phyloP scores from a whole-genome alignment of 306 rosid genomes.

The Medicago arabica region DNA sequence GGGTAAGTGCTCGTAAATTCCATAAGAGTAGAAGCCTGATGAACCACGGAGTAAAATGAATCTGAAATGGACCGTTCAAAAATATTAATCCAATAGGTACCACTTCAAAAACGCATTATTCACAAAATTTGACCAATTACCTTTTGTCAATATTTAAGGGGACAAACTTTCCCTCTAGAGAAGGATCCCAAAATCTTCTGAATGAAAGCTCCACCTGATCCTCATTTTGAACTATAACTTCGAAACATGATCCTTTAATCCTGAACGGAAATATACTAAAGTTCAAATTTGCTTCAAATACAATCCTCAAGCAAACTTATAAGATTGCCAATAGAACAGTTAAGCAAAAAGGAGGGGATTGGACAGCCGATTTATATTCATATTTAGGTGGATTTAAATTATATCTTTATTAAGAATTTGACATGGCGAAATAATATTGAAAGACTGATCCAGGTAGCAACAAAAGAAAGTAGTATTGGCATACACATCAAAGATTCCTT shows the following conservation, averaged over 20 bases:
- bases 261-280: constrained; percentile 70
- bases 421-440: constrained; percentile 16
- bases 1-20: constrained; percentile 75
- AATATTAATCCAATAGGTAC: constrained; percentile 33
- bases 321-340: constrained; percentile 27
- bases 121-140: constrained; percentile 50
- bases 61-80: constrained; percentile 54
- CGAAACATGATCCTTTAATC: constrained; percentile 73
- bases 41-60: constrained; percentile 80
- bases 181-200: constrained; percentile 83
- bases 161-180: constrained; percentile 81
- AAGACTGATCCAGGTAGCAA: constrained; percentile 1
- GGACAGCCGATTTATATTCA: constrained; percentile 12
- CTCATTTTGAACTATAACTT: constrained; percentile 81
- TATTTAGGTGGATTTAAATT: constrained; percentile 31
- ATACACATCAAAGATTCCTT: constrained; percentile 93
- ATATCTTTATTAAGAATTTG: constrained; percentile 8
- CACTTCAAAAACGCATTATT: constrained; percentile 29
- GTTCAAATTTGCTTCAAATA: constrained; percentile 37
- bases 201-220: constrained; percentile 91
- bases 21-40: constrained; percentile 92
- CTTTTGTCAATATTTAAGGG: constrained; percentile 96
- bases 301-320: constrained; percentile 29
- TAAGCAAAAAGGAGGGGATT: constrained; percentile 28
- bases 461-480: constrained; percentile 43